These are phyloP conservation scores for Diplocarpon mali DNA, from an alignment of 2,329 filamentous ascomycete species.

Conservation along the genomic window DNA sequence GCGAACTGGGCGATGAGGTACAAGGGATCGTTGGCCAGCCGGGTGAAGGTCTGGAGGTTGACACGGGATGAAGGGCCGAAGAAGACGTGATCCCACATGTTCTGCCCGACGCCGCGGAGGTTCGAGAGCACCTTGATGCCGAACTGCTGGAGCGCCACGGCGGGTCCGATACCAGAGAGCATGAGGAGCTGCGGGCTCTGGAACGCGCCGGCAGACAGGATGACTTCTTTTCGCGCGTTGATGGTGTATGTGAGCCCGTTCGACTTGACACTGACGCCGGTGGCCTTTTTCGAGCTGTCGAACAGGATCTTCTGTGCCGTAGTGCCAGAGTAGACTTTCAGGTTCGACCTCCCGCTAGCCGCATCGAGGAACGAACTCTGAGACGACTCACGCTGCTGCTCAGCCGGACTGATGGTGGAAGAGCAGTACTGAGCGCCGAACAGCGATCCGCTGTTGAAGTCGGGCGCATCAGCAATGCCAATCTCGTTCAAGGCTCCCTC, in stretches of 20 bases:
- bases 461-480: conserved; percentile 28
- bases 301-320: conserved; percentile 37
- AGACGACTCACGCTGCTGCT: conserved; percentile 27
- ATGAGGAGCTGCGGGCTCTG: conserved; percentile 41
- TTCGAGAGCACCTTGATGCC: conserved; percentile 35
- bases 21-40: conserved; percentile 4
- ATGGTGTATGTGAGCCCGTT: conserved; percentile 8
- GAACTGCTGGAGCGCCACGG: conserved; percentile 31
- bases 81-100: conserved; percentile 33
- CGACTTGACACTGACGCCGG: conserved; percentile 29
- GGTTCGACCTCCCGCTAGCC: conserved; percentile 17
- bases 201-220: conserved; percentile 36
- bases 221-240: conserved; percentile 14
- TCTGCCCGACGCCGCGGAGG: conserved; percentile 39
- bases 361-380: conserved; percentile 29
- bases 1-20: background rate
- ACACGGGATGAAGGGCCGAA: conserved; percentile 3
- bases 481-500: conserved; percentile 30
- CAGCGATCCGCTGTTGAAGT: conserved; percentile 33
- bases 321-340: conserved; percentile 33
- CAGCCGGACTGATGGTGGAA: conserved; percentile 25
- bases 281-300: conserved; percentile 30
- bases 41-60: conserved; percentile 3
- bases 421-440: conserved; percentile 29
- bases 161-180: conserved; percentile 36